Base-by-base conservation (phyloP, 495 filamentous ascomycete species). In the Lepraria neglecta region DNA sequence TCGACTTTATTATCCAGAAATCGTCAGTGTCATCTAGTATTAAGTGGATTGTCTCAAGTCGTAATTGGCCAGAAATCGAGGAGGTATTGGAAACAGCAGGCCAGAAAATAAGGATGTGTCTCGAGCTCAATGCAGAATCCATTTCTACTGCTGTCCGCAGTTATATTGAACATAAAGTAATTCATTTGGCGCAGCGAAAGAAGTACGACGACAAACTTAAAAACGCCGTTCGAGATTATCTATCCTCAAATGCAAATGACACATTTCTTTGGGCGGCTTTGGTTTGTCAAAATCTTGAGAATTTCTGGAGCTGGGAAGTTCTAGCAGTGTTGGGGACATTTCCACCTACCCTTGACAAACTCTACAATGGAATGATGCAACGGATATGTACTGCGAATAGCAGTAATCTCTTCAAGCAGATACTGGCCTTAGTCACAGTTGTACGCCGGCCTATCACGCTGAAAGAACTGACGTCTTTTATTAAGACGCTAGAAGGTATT, bases 21-120 rank as follows among this genome's bases (percentile, higher is more conserved):
- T 65, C 64, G 33, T 65, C 62, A 6, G 24, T 53, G 46, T 66
- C 57, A 43, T 52, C 61, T 21, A 62, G 45, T 33, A 64, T 76
- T 58, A 78, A 75, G 59, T 76, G 69, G 74, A 61, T 80, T 38
- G 52, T 76, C 7, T 76, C 74, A 12, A 75, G 76, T 52, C 72
- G 74, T 27, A 76, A 77, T 62, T 55, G 65, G 56, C 69, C 59
- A 3, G 43, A 63, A 10, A 76, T 78, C 51, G 70, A 74, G 60
- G 45, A 69, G 53, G n/a, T 45, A 21, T 67, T 78, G n/a, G 59
- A 61, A n/a, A 59, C 21, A 15, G 59, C 40, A 24, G 54, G 53
- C 0, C 59, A 59, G 10, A 60, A 63, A 30, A 30, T 52, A 35
- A 72, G 58, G 61, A 64, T 75, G 11, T 64, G 61, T 38, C 67